Evolutionary conservation across 2,329 filamentous ascomycete species (phyloP).

Genomic region (Plenodomus tracheiphilus): DNA sequence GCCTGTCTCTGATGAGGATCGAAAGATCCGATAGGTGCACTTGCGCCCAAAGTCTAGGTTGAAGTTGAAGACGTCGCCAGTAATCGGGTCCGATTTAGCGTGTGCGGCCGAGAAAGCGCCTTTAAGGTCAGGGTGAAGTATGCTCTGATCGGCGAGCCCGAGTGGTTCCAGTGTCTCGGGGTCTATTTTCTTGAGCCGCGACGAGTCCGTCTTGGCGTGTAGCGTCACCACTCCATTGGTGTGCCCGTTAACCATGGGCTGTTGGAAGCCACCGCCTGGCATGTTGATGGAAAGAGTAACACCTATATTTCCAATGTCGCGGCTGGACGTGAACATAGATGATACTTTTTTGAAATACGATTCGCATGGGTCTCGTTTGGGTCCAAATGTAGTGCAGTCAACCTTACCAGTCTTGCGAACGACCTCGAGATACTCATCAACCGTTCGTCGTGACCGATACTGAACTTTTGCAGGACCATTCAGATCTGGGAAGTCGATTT

Average conservation of each 20-base stretch:
- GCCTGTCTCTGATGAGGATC: constrained; percentile 63
- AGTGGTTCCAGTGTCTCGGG: constrained; percentile 73
- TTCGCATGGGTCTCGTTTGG: constrained; percentile 73
- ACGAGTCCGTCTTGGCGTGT: constrained; percentile 64
- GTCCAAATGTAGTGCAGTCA: constrained; percentile 66
- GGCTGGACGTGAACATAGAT: constrained; percentile 56
- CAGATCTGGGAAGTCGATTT: constrained; percentile 57
- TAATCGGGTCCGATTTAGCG: constrained; percentile 69
- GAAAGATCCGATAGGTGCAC: constrained; percentile 70
- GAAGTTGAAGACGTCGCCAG: constrained; percentile 79
- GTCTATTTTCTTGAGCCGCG: constrained; percentile 64
- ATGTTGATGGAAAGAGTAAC: constrained; percentile 69
- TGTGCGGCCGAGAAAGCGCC: constrained; percentile 73
- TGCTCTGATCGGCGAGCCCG: constrained; percentile 61
- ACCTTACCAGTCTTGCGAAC: constrained; percentile 64
- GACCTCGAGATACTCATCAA: constrained; percentile 63
- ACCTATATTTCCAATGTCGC: constrained; percentile 59
- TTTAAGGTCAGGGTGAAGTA: constrained; percentile 68
- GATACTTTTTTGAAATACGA: constrained; percentile 73
- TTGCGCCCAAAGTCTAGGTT: constrained; percentile 68
- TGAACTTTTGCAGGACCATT: constrained; percentile 53
- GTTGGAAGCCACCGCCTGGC: constrained; percentile 52
- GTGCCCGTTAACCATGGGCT: constrained; percentile 22
- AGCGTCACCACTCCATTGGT: constrained; percentile 53
- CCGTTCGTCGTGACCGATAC: constrained; percentile 73